Evolutionary conservation across 306 rosid genomes (phyloP).

Genomic region (Inga leiocalycina): DNA sequence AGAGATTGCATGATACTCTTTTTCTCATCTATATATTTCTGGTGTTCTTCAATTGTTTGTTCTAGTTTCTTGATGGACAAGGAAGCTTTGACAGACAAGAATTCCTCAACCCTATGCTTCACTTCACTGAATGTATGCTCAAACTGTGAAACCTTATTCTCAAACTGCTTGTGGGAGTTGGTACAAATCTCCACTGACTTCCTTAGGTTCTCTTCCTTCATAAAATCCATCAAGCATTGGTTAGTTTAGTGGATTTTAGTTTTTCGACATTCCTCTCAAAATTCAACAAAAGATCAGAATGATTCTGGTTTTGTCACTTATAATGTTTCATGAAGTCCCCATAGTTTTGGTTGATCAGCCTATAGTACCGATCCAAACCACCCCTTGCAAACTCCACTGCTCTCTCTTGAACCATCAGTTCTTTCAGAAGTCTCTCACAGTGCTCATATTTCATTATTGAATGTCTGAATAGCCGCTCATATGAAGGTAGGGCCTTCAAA

Average conservation of each 20-base stretch:
- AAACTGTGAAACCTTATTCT: slow-evolving; percentile 79
- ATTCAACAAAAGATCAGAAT: slow-evolving; percentile 76
- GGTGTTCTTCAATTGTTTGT: slow-evolving; percentile 64
- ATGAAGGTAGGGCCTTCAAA: slow-evolving; percentile 85
- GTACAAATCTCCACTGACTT: slow-evolving; percentile 79
- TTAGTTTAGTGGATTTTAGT: slow-evolving; percentile 62
- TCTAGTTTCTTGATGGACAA: slow-evolving; percentile 59
- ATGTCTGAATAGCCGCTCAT: slow-evolving; percentile 69
- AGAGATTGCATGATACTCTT: slow-evolving; percentile 91
- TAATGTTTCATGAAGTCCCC: slow-evolving; percentile 82
- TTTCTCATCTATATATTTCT: slow-evolving; percentile 65
- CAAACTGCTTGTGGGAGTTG: slow-evolving; percentile 83
- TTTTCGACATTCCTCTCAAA: slow-evolving; percentile 76
- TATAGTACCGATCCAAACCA: slow-evolving; percentile 77
- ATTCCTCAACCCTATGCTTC: slow-evolving; percentile 68
- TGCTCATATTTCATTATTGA: slow-evolving; percentile 59
- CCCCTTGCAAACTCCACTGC: slow-evolving; percentile 86
- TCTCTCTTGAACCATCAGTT: slow-evolving; percentile 91
- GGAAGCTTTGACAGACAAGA: slow-evolving; percentile 58
- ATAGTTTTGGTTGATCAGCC: slow-evolving; percentile 72
- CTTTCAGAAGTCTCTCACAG: slow-evolving; percentile 79
- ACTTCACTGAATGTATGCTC: slow-evolving; percentile 64
- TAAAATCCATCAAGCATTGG: slow-evolving; percentile 85
- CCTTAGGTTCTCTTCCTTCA: slow-evolving; percentile 79
- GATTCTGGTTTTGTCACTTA: slow-evolving; percentile 63